These are phyloP conservation scores for Ophiocordyceps camponoti-floridani DNA, from an alignment of 2,329 filamentous ascomycete genomes.

Conservation along the genomic window DNA sequence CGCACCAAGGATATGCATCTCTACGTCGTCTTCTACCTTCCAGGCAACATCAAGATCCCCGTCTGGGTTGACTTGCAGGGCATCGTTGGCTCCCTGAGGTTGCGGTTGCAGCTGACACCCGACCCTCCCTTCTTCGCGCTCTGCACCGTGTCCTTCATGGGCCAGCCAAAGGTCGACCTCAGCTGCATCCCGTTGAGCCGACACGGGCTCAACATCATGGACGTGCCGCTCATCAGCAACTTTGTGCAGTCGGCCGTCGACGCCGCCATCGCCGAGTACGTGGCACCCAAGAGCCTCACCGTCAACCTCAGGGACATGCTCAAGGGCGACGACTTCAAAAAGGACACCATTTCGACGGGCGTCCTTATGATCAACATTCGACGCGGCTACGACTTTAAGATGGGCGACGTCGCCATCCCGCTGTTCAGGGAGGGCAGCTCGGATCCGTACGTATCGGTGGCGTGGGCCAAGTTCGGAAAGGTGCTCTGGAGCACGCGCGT, in stretches of 20 bases:
- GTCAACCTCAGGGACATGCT: constrained; percentile 63
- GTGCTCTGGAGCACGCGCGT: constrained; percentile 43
- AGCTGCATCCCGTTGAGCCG: constrained; percentile 54
- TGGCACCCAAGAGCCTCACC: constrained; percentile 58
- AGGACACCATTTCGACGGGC: constrained; percentile 48
- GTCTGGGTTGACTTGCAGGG: constrained; percentile 63
- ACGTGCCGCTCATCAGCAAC: constrained; percentile 54
- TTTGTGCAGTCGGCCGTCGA: constrained; percentile 62
- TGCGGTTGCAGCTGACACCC: constrained; percentile 56
- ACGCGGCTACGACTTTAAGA: constrained; percentile 51
- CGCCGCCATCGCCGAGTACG: constrained; percentile 56
- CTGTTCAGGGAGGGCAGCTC: constrained; percentile 41
- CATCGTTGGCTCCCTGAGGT: constrained; percentile 49
- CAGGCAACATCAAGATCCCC: constrained; percentile 33
- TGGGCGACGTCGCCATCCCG: constrained; percentile 46
- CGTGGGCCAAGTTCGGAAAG: constrained; percentile 63
- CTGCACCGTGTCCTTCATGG: constrained; percentile 56
- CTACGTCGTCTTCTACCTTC: constrained; percentile 52
- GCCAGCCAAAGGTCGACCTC: constrained; percentile 54
- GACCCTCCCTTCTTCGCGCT: constrained; percentile 65
- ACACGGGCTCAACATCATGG: constrained; percentile 54
- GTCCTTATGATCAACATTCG: constrained; percentile 50
- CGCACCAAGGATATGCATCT: constrained; percentile 51
- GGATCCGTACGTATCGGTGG: constrained; percentile 54
- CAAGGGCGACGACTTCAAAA: constrained; percentile 62